Conservation (phyloP, 805 yeast genomes). For the Osmozyma mogii region DNA sequence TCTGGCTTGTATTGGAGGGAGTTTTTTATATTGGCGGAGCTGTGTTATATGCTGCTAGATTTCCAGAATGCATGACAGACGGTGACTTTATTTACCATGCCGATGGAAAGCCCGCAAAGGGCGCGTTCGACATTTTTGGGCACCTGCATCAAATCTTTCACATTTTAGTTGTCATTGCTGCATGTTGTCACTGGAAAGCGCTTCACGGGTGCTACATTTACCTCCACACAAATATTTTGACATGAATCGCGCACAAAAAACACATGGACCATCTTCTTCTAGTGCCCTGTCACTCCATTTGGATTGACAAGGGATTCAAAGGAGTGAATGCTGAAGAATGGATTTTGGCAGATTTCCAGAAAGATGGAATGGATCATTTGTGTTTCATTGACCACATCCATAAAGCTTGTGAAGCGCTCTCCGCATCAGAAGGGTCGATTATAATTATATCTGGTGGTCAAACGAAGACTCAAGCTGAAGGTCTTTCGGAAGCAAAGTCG, state of each 20-base stretch:
- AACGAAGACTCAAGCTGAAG: constrained; percentile 51
- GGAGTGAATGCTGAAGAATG: constrained; percentile 52
- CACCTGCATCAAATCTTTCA: constrained; percentile 86
- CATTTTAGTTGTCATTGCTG: constrained; percentile 67
- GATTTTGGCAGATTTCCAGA: constrained; percentile 61
- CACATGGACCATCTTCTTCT: too few relatives aligned
- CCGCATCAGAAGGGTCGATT: too few relatives aligned
- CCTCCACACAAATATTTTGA: constrained; percentile 26
- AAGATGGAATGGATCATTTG: constrained; percentile 60
- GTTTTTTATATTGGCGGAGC: constrained; percentile 75
- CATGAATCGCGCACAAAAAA: not conserved
- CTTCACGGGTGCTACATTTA: constrained; percentile 37
- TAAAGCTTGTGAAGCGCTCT: constrained; percentile 31
- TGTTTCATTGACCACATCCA: constrained; percentile 57
- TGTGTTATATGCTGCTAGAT: constrained; percentile 61
- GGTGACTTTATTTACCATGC: constrained; percentile 9
- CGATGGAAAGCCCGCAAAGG: constrained; percentile 8
- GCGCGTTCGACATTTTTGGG: constrained; percentile 57
- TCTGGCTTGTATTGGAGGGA: constrained; percentile 65
- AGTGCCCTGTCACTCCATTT: constrained; percentile 54
- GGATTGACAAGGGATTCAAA: constrained; percentile 35
- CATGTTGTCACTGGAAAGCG: constrained; percentile 64
- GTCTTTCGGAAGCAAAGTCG: constrained; percentile 53
- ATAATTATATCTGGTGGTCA: constrained; percentile 62
- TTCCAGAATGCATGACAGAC: constrained; percentile 60